Evolutionary conservation across 2,329 filamentous ascomycete species (phyloP).

Genomic region (Microsporum canis): DNA sequence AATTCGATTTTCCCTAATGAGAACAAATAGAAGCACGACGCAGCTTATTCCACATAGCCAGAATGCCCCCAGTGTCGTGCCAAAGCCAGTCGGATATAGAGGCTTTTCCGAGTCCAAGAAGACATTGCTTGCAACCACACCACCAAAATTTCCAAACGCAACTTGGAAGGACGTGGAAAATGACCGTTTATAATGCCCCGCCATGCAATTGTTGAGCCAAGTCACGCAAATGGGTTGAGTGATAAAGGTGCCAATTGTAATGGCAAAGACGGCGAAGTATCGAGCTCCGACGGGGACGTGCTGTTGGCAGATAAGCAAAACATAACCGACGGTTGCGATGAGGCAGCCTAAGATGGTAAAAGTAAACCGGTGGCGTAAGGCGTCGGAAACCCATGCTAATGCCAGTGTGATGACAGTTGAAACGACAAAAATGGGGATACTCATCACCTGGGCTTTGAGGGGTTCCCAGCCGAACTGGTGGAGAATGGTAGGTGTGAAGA

Average conservation of each 20-base stretch:
- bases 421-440: slow-evolving; percentile 48
- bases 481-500: slow-evolving; percentile 36
- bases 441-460: slow-evolving; percentile 40
- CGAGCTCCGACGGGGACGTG: slow-evolving; percentile 38
- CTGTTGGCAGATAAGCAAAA: slow-evolving; percentile 42
- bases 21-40: slow-evolving; percentile 22
- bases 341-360: slow-evolving; percentile 44
- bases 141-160: slow-evolving; percentile 26
- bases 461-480: slow-evolving; percentile 45
- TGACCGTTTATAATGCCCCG: slow-evolving; percentile 47
- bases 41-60: slow-evolving; percentile 27
- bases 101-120: slow-evolving; percentile 23
- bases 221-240: slow-evolving; percentile 45
- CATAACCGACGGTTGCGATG: slow-evolving; percentile 45
- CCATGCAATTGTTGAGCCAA: slow-evolving; percentile 49
- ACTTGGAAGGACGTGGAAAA: slow-evolving; percentile 44
- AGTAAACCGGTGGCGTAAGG: slow-evolving; percentile 40
- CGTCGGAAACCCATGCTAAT: slow-evolving; percentile 41
- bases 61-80: slow-evolving; percentile 22
- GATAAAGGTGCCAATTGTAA: slow-evolving; percentile 45
- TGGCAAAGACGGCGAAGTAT: slow-evolving; percentile 46
- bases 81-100: slow-evolving; percentile 20
- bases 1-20: slow-evolving; percentile 29
- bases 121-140: slow-evolving; percentile 27
- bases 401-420: slow-evolving; percentile 50